Percentiles rank a stretch among this genome's conserved stretches.
These are phyloP conservation scores for Monilinia fructigena DNA, from an alignment of 2,329 filamentous ascomycete genomes.

Conservation along the genomic window DNA sequence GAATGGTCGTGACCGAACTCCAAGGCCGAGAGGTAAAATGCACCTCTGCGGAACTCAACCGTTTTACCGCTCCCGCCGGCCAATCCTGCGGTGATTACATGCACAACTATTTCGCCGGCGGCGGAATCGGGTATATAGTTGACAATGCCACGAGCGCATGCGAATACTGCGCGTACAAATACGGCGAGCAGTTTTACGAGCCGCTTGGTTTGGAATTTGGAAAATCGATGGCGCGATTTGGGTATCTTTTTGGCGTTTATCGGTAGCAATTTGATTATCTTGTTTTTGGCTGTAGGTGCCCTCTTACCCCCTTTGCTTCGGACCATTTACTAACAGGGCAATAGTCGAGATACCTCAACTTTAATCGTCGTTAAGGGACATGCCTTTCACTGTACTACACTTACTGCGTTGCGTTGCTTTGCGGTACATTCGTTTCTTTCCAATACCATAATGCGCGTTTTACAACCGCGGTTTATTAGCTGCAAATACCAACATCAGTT, in stretches of 20 bases:
- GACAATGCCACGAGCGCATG: conserved; percentile 65
- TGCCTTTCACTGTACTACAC: no score
- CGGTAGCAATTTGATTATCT: conserved; percentile 68
- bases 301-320: neutral
- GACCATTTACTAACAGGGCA: conserved; percentile 22
- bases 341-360: conserved; percentile 46
- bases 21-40: conserved; percentile 65
- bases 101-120: conserved; percentile 62
- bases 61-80: conserved; percentile 64
- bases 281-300: conserved; percentile 50
- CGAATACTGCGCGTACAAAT: conserved; percentile 76
- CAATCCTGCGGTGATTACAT: conserved; percentile 76
- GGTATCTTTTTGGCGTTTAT: conserved; percentile 78
- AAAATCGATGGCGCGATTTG: conserved; percentile 74
- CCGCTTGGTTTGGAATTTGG: conserved; percentile 65
- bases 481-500: conserved; percentile 1
- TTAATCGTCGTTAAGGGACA: conserved; percentile 44
- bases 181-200: conserved; percentile 78
- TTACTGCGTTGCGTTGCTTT: neutral
- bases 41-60: conserved; percentile 58
- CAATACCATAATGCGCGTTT: neutral
- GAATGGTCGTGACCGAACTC: conserved; percentile 76
- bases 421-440: neutral
- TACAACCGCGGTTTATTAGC: neutral
- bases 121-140: conserved; percentile 71